A percentile compares a stretch with the other conserved stretches of the same genome.
These are phyloP conservation scores for Cystobasidium slooffiae DNA, from an alignment of 1,284 basidiomycete genomes.

Conservation along the genomic window DNA sequence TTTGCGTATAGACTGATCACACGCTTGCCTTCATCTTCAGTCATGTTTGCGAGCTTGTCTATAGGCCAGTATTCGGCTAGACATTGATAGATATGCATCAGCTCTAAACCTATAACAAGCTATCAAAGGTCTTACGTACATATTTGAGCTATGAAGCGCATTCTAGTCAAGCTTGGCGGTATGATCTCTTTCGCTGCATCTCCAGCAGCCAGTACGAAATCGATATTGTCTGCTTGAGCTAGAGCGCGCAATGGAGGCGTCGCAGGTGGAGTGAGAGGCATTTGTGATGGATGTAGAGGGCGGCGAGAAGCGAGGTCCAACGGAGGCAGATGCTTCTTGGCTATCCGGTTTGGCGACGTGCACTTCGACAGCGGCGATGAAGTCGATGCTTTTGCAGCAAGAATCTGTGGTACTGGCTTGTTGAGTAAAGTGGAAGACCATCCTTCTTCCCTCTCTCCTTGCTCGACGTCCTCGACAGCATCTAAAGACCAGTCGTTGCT, in stretches of 20 bases:
- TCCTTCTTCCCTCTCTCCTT: slow-evolving; percentile 53
- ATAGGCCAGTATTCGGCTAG: slow-evolving; percentile 89
- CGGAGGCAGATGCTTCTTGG: neutral
- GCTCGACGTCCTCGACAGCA: slow-evolving; percentile 26
- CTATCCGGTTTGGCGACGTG: slow-evolving; percentile 21
- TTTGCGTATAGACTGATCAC: slow-evolving; percentile 60
- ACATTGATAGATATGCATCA: neutral
- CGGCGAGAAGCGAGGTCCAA: neutral
- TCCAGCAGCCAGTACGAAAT: slow-evolving; percentile 13
- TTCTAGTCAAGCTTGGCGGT: slow-evolving; percentile 48
- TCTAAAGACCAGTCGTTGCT: slow-evolving; percentile 5
- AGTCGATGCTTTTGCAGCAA: neutral
- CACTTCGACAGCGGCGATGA: slow-evolving; percentile 11
- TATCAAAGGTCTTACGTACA: slow-evolving; percentile 26
- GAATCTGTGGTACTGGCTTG: slow-evolving; percentile 71
- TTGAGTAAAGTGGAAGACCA: slow-evolving; percentile 70
- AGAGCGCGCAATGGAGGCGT: slow-evolving; percentile 35
- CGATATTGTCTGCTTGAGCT: slow-evolving; percentile 21
- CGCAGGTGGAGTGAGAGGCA: slow-evolving; percentile 44
- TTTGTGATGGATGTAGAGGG: slow-evolving; percentile 21
- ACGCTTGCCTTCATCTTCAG: slow-evolving; percentile 69
- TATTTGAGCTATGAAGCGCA: slow-evolving; percentile 59
- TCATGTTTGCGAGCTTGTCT: slow-evolving; percentile 72
- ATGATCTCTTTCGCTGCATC: slow-evolving; percentile 7
- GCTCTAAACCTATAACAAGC: neutral